Conservation (phyloP, 371 early-diverging fungal species). For the Mycotypha africana region DNA sequence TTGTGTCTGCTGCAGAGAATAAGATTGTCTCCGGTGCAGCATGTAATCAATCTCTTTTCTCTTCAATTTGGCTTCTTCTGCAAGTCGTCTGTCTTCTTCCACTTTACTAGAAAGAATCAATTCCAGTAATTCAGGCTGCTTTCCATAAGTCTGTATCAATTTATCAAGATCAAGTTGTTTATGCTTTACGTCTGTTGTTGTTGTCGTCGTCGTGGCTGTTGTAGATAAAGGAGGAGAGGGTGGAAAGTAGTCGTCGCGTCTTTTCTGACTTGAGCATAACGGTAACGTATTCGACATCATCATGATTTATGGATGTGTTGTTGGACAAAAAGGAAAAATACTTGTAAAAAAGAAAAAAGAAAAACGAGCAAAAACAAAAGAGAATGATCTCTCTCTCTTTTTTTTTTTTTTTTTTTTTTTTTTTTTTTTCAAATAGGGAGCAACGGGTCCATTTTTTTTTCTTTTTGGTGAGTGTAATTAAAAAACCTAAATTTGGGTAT, state of each 20-base stretch:
- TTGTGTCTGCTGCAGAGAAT: too few relatives aligned
- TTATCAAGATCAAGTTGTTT: constrained; percentile 28
- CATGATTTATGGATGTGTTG: too few relatives aligned
- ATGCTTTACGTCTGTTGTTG: not conserved
- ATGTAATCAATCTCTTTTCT: constrained; percentile 40
- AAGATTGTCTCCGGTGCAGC: too few relatives aligned
- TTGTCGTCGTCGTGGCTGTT: not conserved
- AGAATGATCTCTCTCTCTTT: too few relatives aligned
- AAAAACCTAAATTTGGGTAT: too few relatives aligned
- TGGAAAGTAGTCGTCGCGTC: constrained; percentile 3
- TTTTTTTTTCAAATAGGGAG: too few relatives aligned
- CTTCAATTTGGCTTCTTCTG: constrained; percentile 49
- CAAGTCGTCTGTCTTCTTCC: constrained; percentile 49
- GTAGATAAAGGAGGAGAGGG: constrained; percentile 15
- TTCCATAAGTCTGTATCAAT: constrained; percentile 34
- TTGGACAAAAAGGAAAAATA: not conserved
- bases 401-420: too few relatives aligned
- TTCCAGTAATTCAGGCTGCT: constrained; percentile 46
- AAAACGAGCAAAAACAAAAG: not conserved
- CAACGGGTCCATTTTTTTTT: constrained; percentile 27
- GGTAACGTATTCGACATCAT: too few relatives aligned
- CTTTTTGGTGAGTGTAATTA: too few relatives aligned
- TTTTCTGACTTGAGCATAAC: constrained; percentile 3
- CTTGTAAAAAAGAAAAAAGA: constrained; percentile 1
- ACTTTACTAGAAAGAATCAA: constrained; percentile 48